Percentiles rank a stretch among this genome's conserved stretches.
phyloP scores from a whole-genome alignment of 768 basidiomycete genomes.

The Pisolithus albus region DNA sequence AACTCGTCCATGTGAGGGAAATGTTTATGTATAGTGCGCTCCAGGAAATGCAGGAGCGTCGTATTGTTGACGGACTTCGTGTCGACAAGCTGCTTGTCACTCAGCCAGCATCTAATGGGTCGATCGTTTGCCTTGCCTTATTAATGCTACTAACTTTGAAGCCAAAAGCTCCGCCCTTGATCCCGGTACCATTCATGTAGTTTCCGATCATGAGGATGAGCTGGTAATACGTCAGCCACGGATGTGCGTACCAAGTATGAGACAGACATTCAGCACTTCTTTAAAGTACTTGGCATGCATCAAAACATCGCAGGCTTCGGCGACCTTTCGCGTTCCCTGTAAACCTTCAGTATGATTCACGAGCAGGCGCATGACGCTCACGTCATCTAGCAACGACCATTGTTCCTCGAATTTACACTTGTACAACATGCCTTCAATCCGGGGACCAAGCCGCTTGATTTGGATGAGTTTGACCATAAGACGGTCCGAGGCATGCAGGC shows the following conservation, averaged over 20 bases:
- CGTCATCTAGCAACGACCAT: slow-evolving; percentile 75
- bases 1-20: slow-evolving; percentile 87
- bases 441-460: slow-evolving; percentile 79
- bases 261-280: slow-evolving; percentile 70
- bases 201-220: slow-evolving; percentile 94
- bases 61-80: slow-evolving; percentile 95
- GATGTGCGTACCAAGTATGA: slow-evolving; percentile 15
- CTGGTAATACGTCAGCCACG: slow-evolving; percentile 27
- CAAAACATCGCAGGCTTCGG: slow-evolving; percentile 73
- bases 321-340: slow-evolving; percentile 75
- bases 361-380: slow-evolving; percentile 25
- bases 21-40: slow-evolving; percentile 78
- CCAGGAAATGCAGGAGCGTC: slow-evolving; percentile 90
- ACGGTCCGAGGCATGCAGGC: slow-evolving; percentile 90
- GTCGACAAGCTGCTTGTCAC: slow-evolving; percentile 72
- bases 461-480: slow-evolving; percentile 97
- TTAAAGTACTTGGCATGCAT: slow-evolving; percentile 84
- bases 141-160: slow-evolving; percentile 98
- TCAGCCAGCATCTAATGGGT: neutral
- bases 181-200: slow-evolving; percentile 95
- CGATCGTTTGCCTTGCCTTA: slow-evolving; percentile 47
- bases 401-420: slow-evolving; percentile 83
- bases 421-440: slow-evolving; percentile 95
- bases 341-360: slow-evolving; percentile 4
- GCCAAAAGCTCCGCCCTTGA: slow-evolving; percentile 95